Base-by-base conservation (phyloP, 2,329 filamentous ascomycete genomes). In the Penicillium aurantiogriseum region DNA sequence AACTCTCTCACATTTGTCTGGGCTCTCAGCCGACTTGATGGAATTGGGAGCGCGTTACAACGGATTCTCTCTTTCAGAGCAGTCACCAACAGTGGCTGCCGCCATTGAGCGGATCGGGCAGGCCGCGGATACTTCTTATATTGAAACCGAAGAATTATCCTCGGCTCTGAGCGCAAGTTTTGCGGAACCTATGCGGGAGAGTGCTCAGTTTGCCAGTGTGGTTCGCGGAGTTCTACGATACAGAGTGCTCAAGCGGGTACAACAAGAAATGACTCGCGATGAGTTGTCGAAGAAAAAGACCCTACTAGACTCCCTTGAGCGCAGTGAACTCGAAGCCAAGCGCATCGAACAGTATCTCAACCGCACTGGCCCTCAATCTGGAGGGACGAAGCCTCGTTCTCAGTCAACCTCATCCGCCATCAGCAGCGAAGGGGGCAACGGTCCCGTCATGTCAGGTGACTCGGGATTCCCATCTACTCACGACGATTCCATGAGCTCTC, bases 41-140 rank as follows among this genome's bases (percentile, higher is more conserved):
- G 94, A 99, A 70, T 82, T 99, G 9, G 94, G 94, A 8, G 94
- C 92, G n/a, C 85, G 92, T 60, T 97, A 94, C 75, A 99, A 99
- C 69, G 94, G 90, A 1, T 99, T 99, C 74, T 95, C 95, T 0
- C 81, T 99, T 1, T 97, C 92, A 0, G 94, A 99, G 73, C 90
- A 92, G 65, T 92, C 91, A 0, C 88, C 89, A 13, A 91, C 91
- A 3, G 86, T 99, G 7, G 91, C 92, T 10, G 88, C 92, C 13
- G 94, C 94, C 0, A 97, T 99, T 63, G 94, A 99, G 75, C 88
- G 92, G 61, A 85, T 96, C 45, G 94, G 94, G 0, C 94, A 99
- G 76, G 94, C 94, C 2, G 91, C 93, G 9, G 94, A 99, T 72
- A 90, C 91, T 10, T 97, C 94, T 0, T 99, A 97, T 72, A 92